Base-by-base conservation (phyloP, 2,329 filamentous ascomycete species). In the Didymella lethalis region DNA sequence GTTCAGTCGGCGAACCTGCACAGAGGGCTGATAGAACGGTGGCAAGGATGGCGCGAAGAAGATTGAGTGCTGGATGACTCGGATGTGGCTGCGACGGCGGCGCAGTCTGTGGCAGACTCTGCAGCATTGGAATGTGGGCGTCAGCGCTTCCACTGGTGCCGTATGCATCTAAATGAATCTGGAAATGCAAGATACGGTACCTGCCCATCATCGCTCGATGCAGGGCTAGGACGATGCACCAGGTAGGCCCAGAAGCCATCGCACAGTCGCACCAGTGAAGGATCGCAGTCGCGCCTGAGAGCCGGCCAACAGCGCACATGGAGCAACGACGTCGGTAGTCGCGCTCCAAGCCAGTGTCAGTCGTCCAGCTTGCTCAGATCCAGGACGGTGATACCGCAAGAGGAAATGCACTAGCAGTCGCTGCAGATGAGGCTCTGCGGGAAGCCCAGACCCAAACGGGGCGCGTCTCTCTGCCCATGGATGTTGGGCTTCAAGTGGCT, bases 391-490 rank as follows among this genome's bases (percentile, higher is more conserved):
- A 25, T 31, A 29, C 48, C 29, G 51, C 18, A 55, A 48, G 34
- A 32, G 57, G 57, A 48, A 60, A 55, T 41, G 48, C n/a, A 60
- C 57, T 60, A 60, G 57, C 57, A 60, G 45, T 43, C 52, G 57
- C 23, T 36, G 57, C 57, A 60, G 57, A 55, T 55, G 57, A 60
- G 57, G 57, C 57, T 60, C 57, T 60, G 57, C 57, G 57, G 57
- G 57, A 60, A 55, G 48, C 23, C 52, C 52, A 60, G 57, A 45
- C 57, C 20, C 52, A 52, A 60, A 51, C 40, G 46, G 56, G 49
- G 25, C 44, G 38, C 28, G 11, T 28, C 18, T 44, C n/a, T 14
- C 10, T 12, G 16, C n/a, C 14, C 32, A 36, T 12, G 20, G 20
- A 43, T 44, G 18, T 25, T 20, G 16, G 23, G 11, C 25, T n/a